Conservation (phyloP, 1,139 yeast species). For the Geotrichum siamense region DNA sequence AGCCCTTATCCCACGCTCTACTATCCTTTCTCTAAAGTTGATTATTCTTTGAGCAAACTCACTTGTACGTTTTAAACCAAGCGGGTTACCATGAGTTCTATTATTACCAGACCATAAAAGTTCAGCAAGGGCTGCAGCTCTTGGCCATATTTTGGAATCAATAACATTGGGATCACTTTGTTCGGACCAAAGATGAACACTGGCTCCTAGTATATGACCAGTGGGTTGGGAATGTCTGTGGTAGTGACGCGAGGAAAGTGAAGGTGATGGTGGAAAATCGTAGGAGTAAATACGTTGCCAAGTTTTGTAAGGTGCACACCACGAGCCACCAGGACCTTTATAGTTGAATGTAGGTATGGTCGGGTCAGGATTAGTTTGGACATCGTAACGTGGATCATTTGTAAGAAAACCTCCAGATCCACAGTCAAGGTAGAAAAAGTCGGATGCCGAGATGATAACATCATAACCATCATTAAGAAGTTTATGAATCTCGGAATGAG, state of each 20-base stretch:
- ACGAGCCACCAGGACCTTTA: constrained; percentile 40
- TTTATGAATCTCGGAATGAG: constrained; percentile 30
- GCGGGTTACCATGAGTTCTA: constrained; percentile 22
- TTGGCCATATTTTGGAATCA: constrained; percentile 44
- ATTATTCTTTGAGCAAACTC: constrained; percentile 40
- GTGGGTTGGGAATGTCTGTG: constrained; percentile 24
- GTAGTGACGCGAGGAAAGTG: no score
- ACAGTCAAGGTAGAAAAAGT: constrained; percentile 43
- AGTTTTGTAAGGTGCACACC: constrained; percentile 47
- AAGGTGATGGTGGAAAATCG: constrained; percentile 33
- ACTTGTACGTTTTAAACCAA: constrained; percentile 36
- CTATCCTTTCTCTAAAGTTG: constrained; percentile 42
- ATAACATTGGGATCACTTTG: constrained; percentile 39
- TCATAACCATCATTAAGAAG: constrained; percentile 40
- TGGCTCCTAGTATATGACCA: constrained; percentile 41
- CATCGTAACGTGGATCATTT: constrained; percentile 37
- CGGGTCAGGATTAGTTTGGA: constrained; percentile 28
- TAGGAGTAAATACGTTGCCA: constrained; percentile 44
- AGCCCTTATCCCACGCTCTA: constrained; percentile 38
- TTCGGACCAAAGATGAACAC: constrained; percentile 44
- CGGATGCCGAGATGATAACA: constrained; percentile 39
- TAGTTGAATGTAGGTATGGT: constrained; percentile 33
- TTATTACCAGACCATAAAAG: constrained; percentile 43
- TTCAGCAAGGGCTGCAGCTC: constrained; percentile 46
- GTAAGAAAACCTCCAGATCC: constrained; percentile 43